Evolutionary conservation across 2,329 filamentous ascomycete species (phyloP).

Genomic region (Paecilomyces formosus): DNA sequence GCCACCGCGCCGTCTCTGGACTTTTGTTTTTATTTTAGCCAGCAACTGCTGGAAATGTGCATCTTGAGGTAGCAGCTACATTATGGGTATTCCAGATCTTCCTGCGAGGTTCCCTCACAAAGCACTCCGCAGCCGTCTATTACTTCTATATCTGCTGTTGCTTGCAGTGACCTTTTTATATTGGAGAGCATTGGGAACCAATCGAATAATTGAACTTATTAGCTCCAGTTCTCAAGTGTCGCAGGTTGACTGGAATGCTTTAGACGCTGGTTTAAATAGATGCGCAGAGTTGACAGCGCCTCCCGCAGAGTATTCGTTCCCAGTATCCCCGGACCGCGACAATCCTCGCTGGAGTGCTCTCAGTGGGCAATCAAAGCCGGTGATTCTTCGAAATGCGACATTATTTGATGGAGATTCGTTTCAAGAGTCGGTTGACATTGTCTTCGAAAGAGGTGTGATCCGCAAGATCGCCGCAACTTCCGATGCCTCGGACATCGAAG

Average conservation of each 20-base stretch:
- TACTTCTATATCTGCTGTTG: not conserved
- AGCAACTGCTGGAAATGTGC: not conserved
- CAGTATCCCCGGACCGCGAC: conserved; percentile 9
- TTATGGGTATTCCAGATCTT: not conserved
- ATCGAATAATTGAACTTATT: conserved; percentile 4
- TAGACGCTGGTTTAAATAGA: conserved; percentile 12
- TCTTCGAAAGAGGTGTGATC: conserved; percentile 33
- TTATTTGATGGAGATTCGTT: conserved; percentile 38
- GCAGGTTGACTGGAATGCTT: conserved; percentile 5
- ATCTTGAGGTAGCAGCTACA: not conserved
- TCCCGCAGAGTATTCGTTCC: conserved; percentile 14
- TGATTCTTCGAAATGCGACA: conserved; percentile 35
- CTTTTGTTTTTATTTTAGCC: not conserved
- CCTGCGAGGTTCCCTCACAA: not conserved
- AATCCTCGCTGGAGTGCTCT: conserved; percentile 37
- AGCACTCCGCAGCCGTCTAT: not conserved
- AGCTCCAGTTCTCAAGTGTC: conserved; percentile 2
- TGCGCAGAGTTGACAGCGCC: conserved; percentile 17
- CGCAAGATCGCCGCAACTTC: conserved; percentile 26
- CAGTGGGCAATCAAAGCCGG: conserved; percentile 29
- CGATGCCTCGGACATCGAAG: not conserved
- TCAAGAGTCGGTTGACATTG: conserved; percentile 27
- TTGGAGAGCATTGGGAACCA: not conserved
- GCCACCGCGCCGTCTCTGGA: not conserved
- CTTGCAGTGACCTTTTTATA: not conserved